Evolutionary conservation across 2,329 filamentous ascomycete species (phyloP), one percentile per base, ranked within the genome.

Genomic region (Dactylellina cionopaga): DNA sequence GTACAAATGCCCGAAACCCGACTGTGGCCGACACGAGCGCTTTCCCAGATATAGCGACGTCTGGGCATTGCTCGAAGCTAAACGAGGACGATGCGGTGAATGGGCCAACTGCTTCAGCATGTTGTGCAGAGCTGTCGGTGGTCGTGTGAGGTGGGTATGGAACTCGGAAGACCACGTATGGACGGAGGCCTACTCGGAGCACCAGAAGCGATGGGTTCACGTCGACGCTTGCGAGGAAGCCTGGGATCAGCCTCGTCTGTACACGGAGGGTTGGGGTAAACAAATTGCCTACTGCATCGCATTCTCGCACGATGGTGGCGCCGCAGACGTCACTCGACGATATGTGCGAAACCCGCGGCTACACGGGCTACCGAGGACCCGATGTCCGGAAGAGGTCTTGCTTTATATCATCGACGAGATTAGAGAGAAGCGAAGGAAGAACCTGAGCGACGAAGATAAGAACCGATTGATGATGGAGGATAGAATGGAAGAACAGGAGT

Each of bases 31-130:
- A 25, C 92, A 89, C 78, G 94, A 97, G 80, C 88, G 94, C 75
- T 99, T 97, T 76, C 93, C 95, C 37, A 88, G 95, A 72, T 98
- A 96, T 80, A 94, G 92, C 70, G 94, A 99, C 79, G 94, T 96
- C 24, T 98, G 96, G 89, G 89, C 92, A 54, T 82, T 98, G 72
- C 83, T 99, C 43, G 90, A 97, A 80, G 96, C 92, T 25, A 85
- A 91, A 76, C 87, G 90, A 76, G 95, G 95, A 33, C 89, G 95
- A 76, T 90, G 90, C 73, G 95, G 95, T 74, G 95, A 99, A 83
- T 98, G 95, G 92, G 92, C 92, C 76, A 98, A 97, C 82, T 97
- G 93, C 84, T 99, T 99, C 83, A 94, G 90, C 82, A 98, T 98
- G 95, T 86, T 99, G 56, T 98, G 94, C 83, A 88, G 94, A 71